A percentile compares a stretch with the other conserved stretches of the same genome.
These are phyloP conservation scores for Hortiboletus flavorubellus DNA, from an alignment of 768 basidiomycete species.

Conservation along the genomic window DNA sequence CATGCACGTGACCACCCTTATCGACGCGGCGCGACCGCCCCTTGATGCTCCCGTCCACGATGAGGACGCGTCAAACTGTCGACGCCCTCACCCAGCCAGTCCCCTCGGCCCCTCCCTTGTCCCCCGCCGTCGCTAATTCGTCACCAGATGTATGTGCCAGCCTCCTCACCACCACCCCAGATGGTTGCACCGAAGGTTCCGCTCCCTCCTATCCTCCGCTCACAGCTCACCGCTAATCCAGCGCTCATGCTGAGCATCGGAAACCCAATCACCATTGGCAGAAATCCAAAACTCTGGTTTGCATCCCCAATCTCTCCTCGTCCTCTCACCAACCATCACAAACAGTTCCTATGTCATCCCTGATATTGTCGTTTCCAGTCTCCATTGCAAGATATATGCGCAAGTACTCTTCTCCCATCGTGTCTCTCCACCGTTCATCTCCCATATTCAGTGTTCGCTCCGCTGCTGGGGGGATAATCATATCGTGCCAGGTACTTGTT, in stretches of 20 bases:
- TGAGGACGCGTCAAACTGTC: constrained; percentile 14
- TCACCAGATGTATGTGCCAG: constrained; percentile 63
- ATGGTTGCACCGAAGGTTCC: constrained; percentile 66
- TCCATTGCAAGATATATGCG: constrained; percentile 83
- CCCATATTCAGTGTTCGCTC: constrained; percentile 53
- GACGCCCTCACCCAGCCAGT: constrained; percentile 31
- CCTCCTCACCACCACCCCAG: constrained; percentile 52
- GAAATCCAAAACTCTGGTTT: constrained; percentile 68
- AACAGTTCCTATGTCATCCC: constrained; percentile 57
- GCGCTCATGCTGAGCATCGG: constrained; percentile 59
- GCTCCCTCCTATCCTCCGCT: neutral
- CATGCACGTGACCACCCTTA: constrained; percentile 12
- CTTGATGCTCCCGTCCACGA: constrained; percentile 10
- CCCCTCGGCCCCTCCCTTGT: constrained; percentile 21
- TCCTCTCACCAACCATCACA: neutral
- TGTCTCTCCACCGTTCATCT: neutral
- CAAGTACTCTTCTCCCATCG: constrained; percentile 30
- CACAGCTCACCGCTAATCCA: constrained; percentile 1
- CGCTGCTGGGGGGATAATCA: constrained; percentile 65
- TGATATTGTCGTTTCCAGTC: constrained; percentile 59
- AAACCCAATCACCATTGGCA: constrained; percentile 65
- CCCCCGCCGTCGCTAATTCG: constrained; percentile 6
- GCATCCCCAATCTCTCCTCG: neutral
- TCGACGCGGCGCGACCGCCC: constrained; percentile 7
- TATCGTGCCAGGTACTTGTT: constrained; percentile 67